Evolutionary conservation across 306 rosid species (phyloP), one percentile per base, ranked within the genome.

Genomic region (Quercus bicolor): DNA sequence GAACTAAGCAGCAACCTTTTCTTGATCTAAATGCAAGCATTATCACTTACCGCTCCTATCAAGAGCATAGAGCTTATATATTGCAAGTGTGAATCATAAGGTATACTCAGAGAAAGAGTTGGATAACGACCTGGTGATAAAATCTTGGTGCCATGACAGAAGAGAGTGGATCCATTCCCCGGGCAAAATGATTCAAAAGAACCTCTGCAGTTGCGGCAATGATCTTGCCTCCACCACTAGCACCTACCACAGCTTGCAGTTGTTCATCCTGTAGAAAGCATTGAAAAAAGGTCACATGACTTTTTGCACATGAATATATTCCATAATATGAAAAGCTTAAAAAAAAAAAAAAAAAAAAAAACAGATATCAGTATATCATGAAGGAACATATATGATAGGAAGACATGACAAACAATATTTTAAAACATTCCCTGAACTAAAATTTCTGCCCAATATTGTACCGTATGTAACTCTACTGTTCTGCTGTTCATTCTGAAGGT

Each of bases 211-310:
- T 90, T 66, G 84, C 95, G 14, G 84, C 85, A 84, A 94, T 88
- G 78, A 92, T 92, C 80, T 60, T 62, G 57, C 24, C 48, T 78
- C 98, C 94, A 21, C 93, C 95, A 79, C 97, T 92, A 70, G 97
- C 98, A 56, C 98, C 97, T 13, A 82, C 84, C 56, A 82, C 98
- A 40, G 88, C 97, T 79, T 87, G 88, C 77, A 94, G 78, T 61
- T 86, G 82, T 61, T 85, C 87, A 76, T 89, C 81, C 98, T 94
- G 80, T 55, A 51, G 2, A 79, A 48, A 70, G 14, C 72, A 87
- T 61, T 29, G 34, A 43, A 48, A 48, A 59, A 45, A 34, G 53
- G 8, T 61, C 20, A n/a, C 55, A 73, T 12, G 64, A 59, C 45
- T 60, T 57, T 48, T 55, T 80, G 34, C 69, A 53, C 68, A 5